Evolutionary conservation across 495 filamentous ascomycete genomes (phyloP).

Genomic region (Podospora anserina): DNA sequence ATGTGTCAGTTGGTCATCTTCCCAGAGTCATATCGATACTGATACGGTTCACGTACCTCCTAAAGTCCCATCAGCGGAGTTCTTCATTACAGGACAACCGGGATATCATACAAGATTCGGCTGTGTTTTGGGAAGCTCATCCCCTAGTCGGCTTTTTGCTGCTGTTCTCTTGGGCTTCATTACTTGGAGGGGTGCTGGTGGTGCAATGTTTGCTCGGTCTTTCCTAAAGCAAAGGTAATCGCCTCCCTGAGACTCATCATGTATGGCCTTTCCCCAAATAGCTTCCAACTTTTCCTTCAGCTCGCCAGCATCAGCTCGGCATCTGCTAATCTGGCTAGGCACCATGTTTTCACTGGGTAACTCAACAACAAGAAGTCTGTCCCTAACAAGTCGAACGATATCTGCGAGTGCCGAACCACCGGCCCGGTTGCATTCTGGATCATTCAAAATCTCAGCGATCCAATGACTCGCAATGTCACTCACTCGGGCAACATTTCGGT

Average conservation of each 20-base stretch:
- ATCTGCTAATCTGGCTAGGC: background rate
- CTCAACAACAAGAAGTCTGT: slow-evolving; percentile 3
- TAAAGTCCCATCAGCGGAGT: background rate
- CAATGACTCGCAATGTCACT: background rate
- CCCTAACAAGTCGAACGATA: slow-evolving; percentile 3
- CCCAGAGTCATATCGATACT: background rate
- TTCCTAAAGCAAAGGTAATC: background rate
- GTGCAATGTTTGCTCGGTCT: background rate
- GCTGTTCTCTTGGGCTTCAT: background rate
- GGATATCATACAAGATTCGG: slow-evolving; percentile 3
- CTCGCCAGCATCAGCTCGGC: slow-evolving; percentile 5
- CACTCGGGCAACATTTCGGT: background rate
- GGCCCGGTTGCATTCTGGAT: background rate
- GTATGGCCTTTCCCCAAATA: background rate
- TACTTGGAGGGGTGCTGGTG: background rate
- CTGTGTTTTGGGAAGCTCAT: background rate
- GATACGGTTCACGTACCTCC: slow-evolving; percentile 2
- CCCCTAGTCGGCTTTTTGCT: background rate
- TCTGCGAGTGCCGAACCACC: background rate
- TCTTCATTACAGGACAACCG: background rate
- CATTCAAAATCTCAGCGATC: slow-evolving; percentile 1
- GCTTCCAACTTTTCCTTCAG: background rate
- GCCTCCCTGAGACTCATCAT: background rate
- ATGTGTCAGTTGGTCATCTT: background rate
- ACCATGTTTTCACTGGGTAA: background rate